These are phyloP conservation scores for Phytopythium sindhum DNA, from an alignment of 352 stramenopile genomes.

Conservation along the genomic window DNA sequence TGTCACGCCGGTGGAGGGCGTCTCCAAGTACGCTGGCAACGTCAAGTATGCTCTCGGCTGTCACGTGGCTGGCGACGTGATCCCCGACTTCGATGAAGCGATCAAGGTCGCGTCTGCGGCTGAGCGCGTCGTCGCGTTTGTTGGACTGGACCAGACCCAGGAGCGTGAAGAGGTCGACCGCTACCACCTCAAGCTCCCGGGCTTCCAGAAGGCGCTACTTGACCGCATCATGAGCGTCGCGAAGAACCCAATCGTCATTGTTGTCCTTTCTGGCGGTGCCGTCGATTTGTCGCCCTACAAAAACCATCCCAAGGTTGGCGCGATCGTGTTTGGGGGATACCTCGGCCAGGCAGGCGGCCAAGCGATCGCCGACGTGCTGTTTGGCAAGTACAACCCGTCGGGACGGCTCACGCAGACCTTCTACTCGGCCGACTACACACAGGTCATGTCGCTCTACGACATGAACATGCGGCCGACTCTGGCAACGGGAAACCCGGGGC, in stretches of 20 bases:
- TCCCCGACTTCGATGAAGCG: constrained; percentile 49
- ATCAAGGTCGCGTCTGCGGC: constrained; percentile 31
- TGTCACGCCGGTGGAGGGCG: constrained; percentile 49
- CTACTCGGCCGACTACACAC: constrained; percentile 46
- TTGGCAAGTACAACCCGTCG: constrained; percentile 65
- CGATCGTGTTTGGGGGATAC: constrained; percentile 68
- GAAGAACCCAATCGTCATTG: constrained; percentile 58
- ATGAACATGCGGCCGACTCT: constrained; percentile 85
- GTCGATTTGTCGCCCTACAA: constrained; percentile 65
- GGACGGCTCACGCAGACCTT: constrained; percentile 74
- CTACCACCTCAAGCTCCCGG: constrained; percentile 51
- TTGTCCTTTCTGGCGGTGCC: constrained; percentile 77
- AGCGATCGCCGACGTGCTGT: constrained; percentile 71
- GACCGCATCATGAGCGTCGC: constrained; percentile 40
- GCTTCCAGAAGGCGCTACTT: constrained; percentile 65
- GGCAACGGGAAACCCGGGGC: constrained; percentile 55
- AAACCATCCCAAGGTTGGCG: constrained; percentile 49
- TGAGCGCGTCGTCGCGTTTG: constrained; percentile 51
- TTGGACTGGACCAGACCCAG: constrained; percentile 63
- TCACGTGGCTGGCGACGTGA: constrained; percentile 47
- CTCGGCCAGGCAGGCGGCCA: constrained; percentile 63
- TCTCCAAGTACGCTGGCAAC: constrained; percentile 27
- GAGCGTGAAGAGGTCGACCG: constrained; percentile 74
- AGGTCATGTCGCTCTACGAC: constrained; percentile 62
- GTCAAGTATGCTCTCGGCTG: constrained; percentile 40